Base-by-base conservation (phyloP, 495 filamentous ascomycete species). In the Hypoxylon lienhwacheense region DNA sequence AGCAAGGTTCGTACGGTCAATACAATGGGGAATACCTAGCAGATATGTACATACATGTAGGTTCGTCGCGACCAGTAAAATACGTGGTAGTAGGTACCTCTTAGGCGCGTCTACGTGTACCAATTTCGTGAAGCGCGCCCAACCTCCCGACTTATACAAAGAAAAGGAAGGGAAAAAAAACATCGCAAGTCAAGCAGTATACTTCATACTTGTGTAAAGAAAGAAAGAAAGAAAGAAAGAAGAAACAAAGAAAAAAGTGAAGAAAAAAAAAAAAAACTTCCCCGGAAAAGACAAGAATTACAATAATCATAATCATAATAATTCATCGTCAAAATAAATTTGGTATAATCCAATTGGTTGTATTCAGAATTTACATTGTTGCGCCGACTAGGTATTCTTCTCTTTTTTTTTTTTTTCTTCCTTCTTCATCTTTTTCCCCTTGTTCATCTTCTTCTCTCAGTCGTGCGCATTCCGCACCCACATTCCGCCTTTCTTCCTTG, bases 271-370 rank as follows among this genome's bases (percentile, higher is more conserved):
- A 44, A 28, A 5, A 16, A 24, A 53, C n/a, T n/a, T n/a, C n/a
- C n/a, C n/a, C n/a, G n/a, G n/a, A n/a, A n/a, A n/a, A n/a, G n/a
- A n/a, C n/a, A n/a, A n/a, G n/a, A n/a, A n/a, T n/a, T n/a, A n/a
- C n/a, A n/a, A n/a, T n/a, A n/a, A n/a, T n/a, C n/a, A n/a, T n/a
- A 21, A n/a, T 37, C 39, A 46, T 59, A 52, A 59, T 52, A 41
- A 42, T 47, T 25, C 42, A 20, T 24, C 35, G 16, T 53, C 47
- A 36, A 36, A 53, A 48, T 37, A 37, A 20, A 37, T 6, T 31
- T 37, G 51, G 48, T 53, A 59, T 59, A 59, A 59, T 53, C 55
- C 55, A n/a, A 59, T 59, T 59, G 48, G 39, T 57, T 19, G 53
- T 39, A 57, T 57, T 42, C 34, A 47, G 48, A 20, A 14, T 33